Percentiles rank a stretch among this genome's conserved stretches.
phyloP scores from a whole-genome alignment of 2,329 filamentous ascomycete genomes.

The Paecilomyces formosus region DNA sequence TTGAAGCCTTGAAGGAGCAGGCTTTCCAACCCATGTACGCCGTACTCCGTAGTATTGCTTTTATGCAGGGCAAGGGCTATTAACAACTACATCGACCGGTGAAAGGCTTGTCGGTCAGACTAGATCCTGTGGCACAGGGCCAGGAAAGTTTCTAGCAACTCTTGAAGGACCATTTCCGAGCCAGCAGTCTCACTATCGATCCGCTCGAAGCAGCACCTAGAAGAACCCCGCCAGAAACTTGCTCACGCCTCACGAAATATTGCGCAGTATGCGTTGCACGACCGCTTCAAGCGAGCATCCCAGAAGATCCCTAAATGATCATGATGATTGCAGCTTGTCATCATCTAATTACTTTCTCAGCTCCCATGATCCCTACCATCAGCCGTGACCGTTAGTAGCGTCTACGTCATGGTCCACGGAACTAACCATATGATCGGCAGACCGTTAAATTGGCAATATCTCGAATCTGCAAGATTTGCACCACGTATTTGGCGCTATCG shows the following conservation, averaged over 20 bases:
- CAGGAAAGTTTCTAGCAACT: background rate
- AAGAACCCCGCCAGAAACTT: background rate
- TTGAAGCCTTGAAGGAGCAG: background rate
- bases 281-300: background rate
- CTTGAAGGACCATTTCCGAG: background rate
- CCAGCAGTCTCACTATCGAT: background rate
- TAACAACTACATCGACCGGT: no score
- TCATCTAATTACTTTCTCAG: background rate
- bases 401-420: background rate
- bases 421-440: background rate
- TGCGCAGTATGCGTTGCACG: background rate
- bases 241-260: background rate
- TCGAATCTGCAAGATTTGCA: background rate
- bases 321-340: background rate
- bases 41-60: no score
- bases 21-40: background rate
- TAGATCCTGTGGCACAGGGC: background rate
- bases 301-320: background rate
- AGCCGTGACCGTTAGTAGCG: background rate
- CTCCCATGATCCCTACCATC: background rate
- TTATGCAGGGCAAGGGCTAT: no score
- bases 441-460: background rate
- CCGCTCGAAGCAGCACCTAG: background rate
- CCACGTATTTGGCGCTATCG: background rate
- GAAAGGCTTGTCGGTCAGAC: background rate